Percentiles rank a stretch among this genome's conserved stretches.
Conservation (phyloP, 1,139 yeast genomes). For the Kluyveromyces marxianus region DNA sequence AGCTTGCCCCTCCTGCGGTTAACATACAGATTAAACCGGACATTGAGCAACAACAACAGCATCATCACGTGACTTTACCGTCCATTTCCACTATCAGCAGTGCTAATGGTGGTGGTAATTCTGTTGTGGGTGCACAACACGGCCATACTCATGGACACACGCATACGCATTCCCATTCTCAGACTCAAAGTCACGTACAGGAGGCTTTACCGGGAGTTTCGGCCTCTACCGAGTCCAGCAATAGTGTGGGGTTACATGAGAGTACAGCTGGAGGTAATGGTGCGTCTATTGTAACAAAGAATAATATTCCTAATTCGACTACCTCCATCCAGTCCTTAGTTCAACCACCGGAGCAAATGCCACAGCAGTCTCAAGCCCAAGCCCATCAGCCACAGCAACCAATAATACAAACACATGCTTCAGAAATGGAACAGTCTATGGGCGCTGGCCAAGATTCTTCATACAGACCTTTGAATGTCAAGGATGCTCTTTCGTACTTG, state of each 20-base stretch:
- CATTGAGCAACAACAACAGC: conserved; percentile 11
- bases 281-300: not conserved
- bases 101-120: conserved; percentile 5
- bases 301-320: not conserved
- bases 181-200: not conserved
- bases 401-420: not conserved
- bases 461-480: conserved; percentile 87
- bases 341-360: not conserved
- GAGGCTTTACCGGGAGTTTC: not conserved
- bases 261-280: not conserved
- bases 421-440: conserved; percentile 1
- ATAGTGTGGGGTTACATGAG: not conserved
- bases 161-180: not conserved
- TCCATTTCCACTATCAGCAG: conserved; percentile 17
- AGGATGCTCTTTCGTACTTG: conserved; percentile 89
- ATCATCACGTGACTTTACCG: conserved; percentile 7
- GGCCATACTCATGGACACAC: conserved; percentile 9
- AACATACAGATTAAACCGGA: conserved; percentile 10
- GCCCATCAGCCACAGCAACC: not conserved
- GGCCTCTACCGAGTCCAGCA: not conserved
- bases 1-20: conserved; percentile 5
- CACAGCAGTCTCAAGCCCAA: not conserved
- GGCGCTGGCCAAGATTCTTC: conserved; percentile 18
- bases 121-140: not conserved
- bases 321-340: not conserved